A percentile compares a stretch with the other conserved stretches of the same genome.
Evolutionary conservation across 768 basidiomycete species (phyloP).

Genomic region (Gloeopeniophorella convolvens): DNA sequence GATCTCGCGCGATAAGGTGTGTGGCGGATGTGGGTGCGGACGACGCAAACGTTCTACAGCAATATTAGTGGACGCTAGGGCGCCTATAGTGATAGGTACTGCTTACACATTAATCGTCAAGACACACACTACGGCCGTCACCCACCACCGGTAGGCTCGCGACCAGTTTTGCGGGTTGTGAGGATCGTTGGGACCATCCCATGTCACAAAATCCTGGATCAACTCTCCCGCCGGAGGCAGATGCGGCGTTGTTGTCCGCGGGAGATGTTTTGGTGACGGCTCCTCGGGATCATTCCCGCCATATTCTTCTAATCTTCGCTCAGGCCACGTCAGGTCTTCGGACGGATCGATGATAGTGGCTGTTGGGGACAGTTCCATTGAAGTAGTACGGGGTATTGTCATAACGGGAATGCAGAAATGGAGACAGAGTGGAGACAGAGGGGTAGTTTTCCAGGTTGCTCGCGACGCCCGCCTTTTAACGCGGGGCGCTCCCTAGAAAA

Average conservation of each 20-base stretch:
- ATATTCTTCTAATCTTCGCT: no score
- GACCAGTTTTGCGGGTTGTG: slow-evolving; percentile 17
- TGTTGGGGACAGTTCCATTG: no score
- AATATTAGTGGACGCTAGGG: not conserved
- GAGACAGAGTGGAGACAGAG: no score
- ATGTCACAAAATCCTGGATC: not conserved
- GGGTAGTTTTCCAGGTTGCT: no score
- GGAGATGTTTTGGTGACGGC: not conserved
- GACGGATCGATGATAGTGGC: no score
- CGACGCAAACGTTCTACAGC: slow-evolving; percentile 22
- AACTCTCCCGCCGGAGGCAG: no score
- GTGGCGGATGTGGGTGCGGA: slow-evolving; percentile 17
- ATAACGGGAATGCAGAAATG: no score
- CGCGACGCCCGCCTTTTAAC: no score
- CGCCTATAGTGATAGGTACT: not conserved
- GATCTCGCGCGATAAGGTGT: slow-evolving; percentile 11
- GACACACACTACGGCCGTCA: not conserved
- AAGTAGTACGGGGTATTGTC: no score
- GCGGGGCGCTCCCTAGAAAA: no score
- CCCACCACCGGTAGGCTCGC: slow-evolving; percentile 1
- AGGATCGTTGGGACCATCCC: slow-evolving; percentile 7
- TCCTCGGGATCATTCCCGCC: not conserved
- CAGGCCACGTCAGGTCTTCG: no score
- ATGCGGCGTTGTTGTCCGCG: not conserved
- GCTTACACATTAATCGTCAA: slow-evolving; percentile 14